Evolutionary conservation across 2,329 filamentous ascomycete genomes (phyloP), one percentile per base, ranked within the genome.

Genomic region (Raffaelea arxii): DNA sequence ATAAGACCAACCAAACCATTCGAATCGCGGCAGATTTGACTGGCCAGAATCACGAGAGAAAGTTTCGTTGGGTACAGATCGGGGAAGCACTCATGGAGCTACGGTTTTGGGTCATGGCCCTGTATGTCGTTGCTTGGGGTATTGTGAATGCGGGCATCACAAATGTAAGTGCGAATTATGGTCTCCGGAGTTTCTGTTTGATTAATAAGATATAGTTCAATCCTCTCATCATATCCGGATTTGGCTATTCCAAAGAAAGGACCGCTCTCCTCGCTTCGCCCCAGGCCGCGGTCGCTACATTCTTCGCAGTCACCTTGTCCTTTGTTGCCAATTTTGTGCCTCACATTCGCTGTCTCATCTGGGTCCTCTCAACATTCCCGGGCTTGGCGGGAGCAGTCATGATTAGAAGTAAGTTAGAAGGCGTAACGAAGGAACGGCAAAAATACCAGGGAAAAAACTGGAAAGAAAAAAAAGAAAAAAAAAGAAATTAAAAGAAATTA

Each of bases 11-110:
- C 22, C 22, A 27, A 25, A 25, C 27, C 23, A 41, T 41, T 18
- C 39, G 39, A 7, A 41, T 41, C n/a, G 39, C 39, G 9, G 24
- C 22, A 19, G 27, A 41, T 25, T 25, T 25, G 39, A 41, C 39
- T n/a, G 22, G 39, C 14, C 39, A 41, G 39, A 41, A 25, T 25
- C 25, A 25, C 24, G 23, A 41, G 39, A 41, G 21, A 23, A 22
- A 41, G 22, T 41, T 41, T 18, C 39, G 39, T 5, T 41, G 39
- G 39, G 39, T 25, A n/a, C 39, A 41, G 22, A 41, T 41, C n/a
- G 39, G 11, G 11, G 39, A 41, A 25, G 22, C 39, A 4, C 24
- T 41, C 5, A 25, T n/a, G 11, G 39, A 41, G 11, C 11, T 27
- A 3, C 39, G 39, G 4, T 41, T 41, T 25, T 41, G 39, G 39